A percentile compares a stretch with the other conserved stretches of the same genome.
phyloP scores from a whole-genome alignment of 192 early-diverging fungal species.

The Borealophlyctis nickersoniae region DNA sequence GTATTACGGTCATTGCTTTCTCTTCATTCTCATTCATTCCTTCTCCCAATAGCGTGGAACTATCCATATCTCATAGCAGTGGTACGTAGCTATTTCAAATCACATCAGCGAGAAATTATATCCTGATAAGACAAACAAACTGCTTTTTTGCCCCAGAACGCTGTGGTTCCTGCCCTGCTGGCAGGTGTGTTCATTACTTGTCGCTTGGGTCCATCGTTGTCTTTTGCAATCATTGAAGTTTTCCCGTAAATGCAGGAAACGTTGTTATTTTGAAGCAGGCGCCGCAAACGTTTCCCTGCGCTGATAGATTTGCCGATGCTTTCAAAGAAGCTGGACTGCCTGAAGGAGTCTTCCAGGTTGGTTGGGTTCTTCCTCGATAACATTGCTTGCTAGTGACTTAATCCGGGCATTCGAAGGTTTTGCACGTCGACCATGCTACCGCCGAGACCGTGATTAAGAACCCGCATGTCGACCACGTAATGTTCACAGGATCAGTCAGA shows the following conservation, averaged over 20 bases:
- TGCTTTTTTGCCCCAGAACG: too few relatives aligned
- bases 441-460: constrained; percentile 54
- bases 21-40: too few relatives aligned
- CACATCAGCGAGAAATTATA: too few relatives aligned
- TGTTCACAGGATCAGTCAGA: constrained; percentile 76
- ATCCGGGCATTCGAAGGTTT: too few relatives aligned
- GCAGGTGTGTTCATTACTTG: constrained; percentile 64
- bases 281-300: constrained; percentile 75
- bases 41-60: too few relatives aligned
- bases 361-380: not conserved
- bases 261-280: constrained; percentile 74
- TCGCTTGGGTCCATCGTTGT: not conserved
- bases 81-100: too few relatives aligned
- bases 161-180: constrained; percentile 72
- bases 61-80: constrained; percentile 78
- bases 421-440: constrained; percentile 33
- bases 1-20: too few relatives aligned
- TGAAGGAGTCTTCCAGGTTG: constrained; percentile 59
- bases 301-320: constrained; percentile 62
- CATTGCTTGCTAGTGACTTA: too few relatives aligned
- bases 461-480: constrained; percentile 61
- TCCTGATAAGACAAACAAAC: too few relatives aligned
- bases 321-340: constrained; percentile 70
- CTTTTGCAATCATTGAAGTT: too few relatives aligned
- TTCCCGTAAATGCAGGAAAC: constrained; percentile 48